These are phyloP conservation scores for Lasiodiplodia hormozganensis DNA, from an alignment of 2,329 filamentous ascomycete species.

Conservation along the genomic window DNA sequence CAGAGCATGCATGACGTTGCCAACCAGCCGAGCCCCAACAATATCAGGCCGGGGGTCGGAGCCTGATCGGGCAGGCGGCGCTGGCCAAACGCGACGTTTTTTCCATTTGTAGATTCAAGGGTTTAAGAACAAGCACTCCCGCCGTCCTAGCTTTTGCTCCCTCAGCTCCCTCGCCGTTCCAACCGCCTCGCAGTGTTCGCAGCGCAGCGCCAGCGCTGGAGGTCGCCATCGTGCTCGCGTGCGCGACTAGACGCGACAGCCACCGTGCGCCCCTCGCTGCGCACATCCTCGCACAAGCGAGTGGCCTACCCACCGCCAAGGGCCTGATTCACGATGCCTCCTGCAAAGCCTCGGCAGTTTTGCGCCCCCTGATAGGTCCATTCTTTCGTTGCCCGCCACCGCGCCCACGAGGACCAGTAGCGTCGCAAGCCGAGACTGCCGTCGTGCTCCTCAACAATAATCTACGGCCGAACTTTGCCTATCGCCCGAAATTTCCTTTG, in stretches of 20 bases:
- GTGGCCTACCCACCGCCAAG: constrained; percentile 7
- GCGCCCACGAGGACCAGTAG: constrained; percentile 9
- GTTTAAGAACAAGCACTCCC: constrained; percentile 3
- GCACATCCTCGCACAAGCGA: constrained; percentile 18
- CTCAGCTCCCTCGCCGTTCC: neutral
- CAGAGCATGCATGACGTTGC: constrained; percentile 14
- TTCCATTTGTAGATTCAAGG: neutral
- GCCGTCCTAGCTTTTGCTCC: neutral
- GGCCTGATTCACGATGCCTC: constrained; percentile 14
- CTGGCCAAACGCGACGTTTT: constrained; percentile 13
- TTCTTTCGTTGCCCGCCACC: neutral
- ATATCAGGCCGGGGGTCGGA: constrained; percentile 18
- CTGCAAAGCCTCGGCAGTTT: constrained; percentile 22
- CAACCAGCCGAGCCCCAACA: constrained; percentile 14
- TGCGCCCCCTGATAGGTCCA: constrained; percentile 22
- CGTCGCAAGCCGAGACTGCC: constrained; percentile 19
- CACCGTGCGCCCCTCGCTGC: constrained; percentile 6
- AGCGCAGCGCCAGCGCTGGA: constrained; percentile 11
- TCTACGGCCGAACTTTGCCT: constrained; percentile 25
- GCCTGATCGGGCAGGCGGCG: constrained; percentile 16
- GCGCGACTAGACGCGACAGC: constrained; percentile 11
- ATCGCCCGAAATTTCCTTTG: constrained; percentile 1
- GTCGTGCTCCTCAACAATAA: constrained; percentile 24
- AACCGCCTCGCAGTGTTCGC: constrained; percentile 5
- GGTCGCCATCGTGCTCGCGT: constrained; percentile 8